phyloP scores from a whole-genome alignment of 1,284 basidiomycete species.

The Boletus mariae region DNA sequence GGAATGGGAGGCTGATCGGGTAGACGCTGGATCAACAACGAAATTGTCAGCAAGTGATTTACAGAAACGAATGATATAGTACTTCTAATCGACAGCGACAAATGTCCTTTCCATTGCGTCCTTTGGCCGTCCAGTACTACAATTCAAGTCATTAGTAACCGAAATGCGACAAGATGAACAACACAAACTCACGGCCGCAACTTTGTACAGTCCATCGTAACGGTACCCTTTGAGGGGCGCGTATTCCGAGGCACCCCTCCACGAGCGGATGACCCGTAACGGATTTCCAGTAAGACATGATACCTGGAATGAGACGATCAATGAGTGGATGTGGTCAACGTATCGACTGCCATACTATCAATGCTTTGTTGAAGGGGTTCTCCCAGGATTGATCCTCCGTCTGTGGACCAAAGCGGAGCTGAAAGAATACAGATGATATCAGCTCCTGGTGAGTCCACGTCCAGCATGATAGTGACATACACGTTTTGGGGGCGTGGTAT shows the following conservation, averaged over 20 bases:
- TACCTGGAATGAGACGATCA: constrained; percentile 11
- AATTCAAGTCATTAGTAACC: background rate
- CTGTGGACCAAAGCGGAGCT: constrained; percentile 25
- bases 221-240: constrained; percentile 24
- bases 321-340: background rate
- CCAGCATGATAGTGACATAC: constrained; percentile 10
- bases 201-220: constrained; percentile 30
- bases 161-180: background rate
- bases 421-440: background rate
- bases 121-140: constrained; percentile 23
- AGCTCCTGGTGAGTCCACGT: background rate
- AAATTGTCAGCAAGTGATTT: background rate
- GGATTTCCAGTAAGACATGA: constrained; percentile 19
- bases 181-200: constrained; percentile 9
- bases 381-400: constrained; percentile 26
- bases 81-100: constrained; percentile 31
- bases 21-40: constrained; percentile 18
- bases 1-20: constrained; percentile 26
- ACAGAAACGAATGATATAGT: too few species aligned
- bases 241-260: constrained; percentile 18
- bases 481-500: constrained; percentile 13
- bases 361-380: constrained; percentile 7
- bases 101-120: constrained; percentile 11
- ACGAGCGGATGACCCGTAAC: constrained; percentile 28
- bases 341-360: constrained; percentile 15